Percentiles rank a stretch among this genome's conserved stretches.
phyloP scores from a whole-genome alignment of 805 yeast species.

The Ogataea minuta region DNA sequence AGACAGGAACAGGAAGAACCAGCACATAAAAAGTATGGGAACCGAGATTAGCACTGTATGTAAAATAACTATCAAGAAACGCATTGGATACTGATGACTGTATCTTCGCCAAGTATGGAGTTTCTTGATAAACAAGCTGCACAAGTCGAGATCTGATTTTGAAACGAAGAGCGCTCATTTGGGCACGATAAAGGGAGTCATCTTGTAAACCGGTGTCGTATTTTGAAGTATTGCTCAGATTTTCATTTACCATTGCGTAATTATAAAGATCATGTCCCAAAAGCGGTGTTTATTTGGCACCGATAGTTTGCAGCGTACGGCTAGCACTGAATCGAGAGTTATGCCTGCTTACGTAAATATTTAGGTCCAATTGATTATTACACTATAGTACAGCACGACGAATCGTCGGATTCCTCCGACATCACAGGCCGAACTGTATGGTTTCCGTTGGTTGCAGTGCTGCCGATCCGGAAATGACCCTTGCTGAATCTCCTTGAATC shows the following conservation, averaged over 20 bases:
- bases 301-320: neutral
- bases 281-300: too few species aligned
- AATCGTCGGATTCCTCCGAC: slow-evolving; percentile 6
- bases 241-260: slow-evolving; percentile 5
- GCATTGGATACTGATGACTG: slow-evolving; percentile 54
- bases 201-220: slow-evolving; percentile 76
- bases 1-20: slow-evolving; percentile 79
- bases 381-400: slow-evolving; percentile 14
- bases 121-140: slow-evolving; percentile 62
- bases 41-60: slow-evolving; percentile 86
- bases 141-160: slow-evolving; percentile 50
- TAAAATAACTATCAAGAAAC: slow-evolving; percentile 68
- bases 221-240: slow-evolving; percentile 23
- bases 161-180: slow-evolving; percentile 56
- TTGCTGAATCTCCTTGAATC: slow-evolving; percentile 20
- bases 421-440: slow-evolving; percentile 5
- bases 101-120: slow-evolving; percentile 51
- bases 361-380: neutral
- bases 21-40: slow-evolving; percentile 92
- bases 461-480: slow-evolving; percentile 24
- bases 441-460: slow-evolving; percentile 17
- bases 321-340: neutral
- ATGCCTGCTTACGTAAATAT: slow-evolving; percentile 1
- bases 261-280: too few species aligned
- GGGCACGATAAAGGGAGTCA: slow-evolving; percentile 58